phyloP scores from a whole-genome alignment of 2,329 filamentous ascomycete species.

The Phialophora tarda region DNA sequence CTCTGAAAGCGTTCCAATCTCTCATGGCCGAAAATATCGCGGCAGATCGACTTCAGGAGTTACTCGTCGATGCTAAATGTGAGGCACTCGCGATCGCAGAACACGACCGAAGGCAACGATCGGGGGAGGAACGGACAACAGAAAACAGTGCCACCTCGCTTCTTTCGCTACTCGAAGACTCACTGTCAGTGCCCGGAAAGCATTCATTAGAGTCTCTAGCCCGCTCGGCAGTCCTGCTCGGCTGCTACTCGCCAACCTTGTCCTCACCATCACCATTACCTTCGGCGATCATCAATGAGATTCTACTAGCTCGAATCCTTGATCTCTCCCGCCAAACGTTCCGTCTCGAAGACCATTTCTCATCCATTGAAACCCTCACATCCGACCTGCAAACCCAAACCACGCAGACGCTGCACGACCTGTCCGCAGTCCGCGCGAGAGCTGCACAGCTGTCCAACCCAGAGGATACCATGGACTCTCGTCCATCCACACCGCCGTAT shows the following conservation, averaged over 20 bases:
- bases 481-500: slow-evolving; percentile 4
- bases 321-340: slow-evolving; percentile 62
- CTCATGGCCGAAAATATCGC: slow-evolving; percentile 37
- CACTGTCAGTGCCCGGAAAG: slow-evolving; percentile 15
- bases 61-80: slow-evolving; percentile 48
- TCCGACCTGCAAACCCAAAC: slow-evolving; percentile 20
- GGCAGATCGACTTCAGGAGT: slow-evolving; percentile 43
- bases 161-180: slow-evolving; percentile 15
- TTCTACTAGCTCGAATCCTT: slow-evolving; percentile 50
- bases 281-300: slow-evolving; percentile 38
- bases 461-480: not conserved
- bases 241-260: slow-evolving; percentile 1
- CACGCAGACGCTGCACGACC: slow-evolving; percentile 39
- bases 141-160: slow-evolving; percentile 8
- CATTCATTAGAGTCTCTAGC: slow-evolving; percentile 26
- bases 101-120: not conserved
- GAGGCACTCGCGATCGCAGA: slow-evolving; percentile 17
- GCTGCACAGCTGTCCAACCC: not conserved
- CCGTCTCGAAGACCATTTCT: slow-evolving; percentile 61
- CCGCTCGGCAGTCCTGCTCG: slow-evolving; percentile 24
- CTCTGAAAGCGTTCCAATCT: slow-evolving; percentile 46
- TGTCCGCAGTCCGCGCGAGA: slow-evolving; percentile 2
- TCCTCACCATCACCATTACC: not conserved
- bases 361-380: slow-evolving; percentile 32
- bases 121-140: not conserved